Evolutionary conservation across 805 yeast species (phyloP), one percentile per base, ranked within the genome.

Genomic region (Tetrapisispora arboricola): DNA sequence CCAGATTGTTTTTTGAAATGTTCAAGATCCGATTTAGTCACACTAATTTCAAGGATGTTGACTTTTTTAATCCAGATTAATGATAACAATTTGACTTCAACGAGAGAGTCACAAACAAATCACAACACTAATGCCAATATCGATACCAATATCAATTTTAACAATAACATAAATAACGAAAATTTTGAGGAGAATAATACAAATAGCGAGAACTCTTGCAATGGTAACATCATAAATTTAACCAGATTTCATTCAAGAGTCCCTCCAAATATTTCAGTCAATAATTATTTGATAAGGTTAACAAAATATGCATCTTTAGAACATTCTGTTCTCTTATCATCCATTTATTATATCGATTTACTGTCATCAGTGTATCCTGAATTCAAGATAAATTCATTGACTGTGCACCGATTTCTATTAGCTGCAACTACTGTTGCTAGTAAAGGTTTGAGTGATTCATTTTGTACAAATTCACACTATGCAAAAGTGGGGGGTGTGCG

Each of bases 401-500:
- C 98, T 0, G 96, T 90, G 4, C 98, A 90, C 58, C 72, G 98
- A 43, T 92, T 87, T 54, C 63, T 90, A 40, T 68, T 90, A 31
- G 88, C 95, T 0, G 92, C 95, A 1, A 87, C 95, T 0, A 84
- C 94, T 44, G 76, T 90, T 2, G 94, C 92, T 0, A 80, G 90
- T 48, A 90, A 90, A 58, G 90, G 94, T 1, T 70, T 87, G 48
- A 87, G 95, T 61, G 98, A 90, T 63, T 81, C 88, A 20, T 90
- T 92, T 61, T 88, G 92, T 63, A 86, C 96, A 13, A 90, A 88
- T 61, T 73, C 80, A 34, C 96, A 92, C 60, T 90, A 92, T 55
- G 95, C 97, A 11, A 84, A 83, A 57, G 96, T 92, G 16, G 98
- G 98, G 3, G 97, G 98, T 45, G 82, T 87, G 4, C 85, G 85